These are phyloP conservation scores for Cladochytrium replicatum DNA, from an alignment of 192 early-diverging fungal genomes.

Conservation along the genomic window DNA sequence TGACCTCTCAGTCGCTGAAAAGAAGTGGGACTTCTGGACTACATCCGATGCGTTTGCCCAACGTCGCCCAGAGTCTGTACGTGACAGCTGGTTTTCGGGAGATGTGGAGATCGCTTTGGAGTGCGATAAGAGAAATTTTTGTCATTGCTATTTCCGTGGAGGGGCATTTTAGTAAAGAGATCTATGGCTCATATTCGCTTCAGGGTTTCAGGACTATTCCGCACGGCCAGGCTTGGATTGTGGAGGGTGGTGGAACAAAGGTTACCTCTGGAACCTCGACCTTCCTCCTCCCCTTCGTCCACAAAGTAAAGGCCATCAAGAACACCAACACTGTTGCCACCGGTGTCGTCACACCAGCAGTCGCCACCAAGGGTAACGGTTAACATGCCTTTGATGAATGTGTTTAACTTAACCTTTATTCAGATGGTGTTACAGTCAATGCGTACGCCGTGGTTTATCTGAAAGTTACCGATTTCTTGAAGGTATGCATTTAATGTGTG, in stretches of 20 bases:
- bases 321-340: slow-evolving; percentile 24
- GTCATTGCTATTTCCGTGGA: slow-evolving; percentile 9
- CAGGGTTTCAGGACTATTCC: slow-evolving; percentile 36
- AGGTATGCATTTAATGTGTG: slow-evolving; percentile 18
- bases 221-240: slow-evolving; percentile 38
- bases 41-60: slow-evolving; percentile 38
- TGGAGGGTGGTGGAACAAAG: slow-evolving; percentile 26
- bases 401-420: neutral
- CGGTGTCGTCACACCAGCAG: slow-evolving; percentile 30
- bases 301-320: slow-evolving; percentile 40
- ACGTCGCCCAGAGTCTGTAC: slow-evolving; percentile 16
- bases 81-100: too few relatives aligned
- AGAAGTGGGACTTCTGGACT: slow-evolving; percentile 53
- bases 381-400: neutral
- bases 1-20: slow-evolving; percentile 30
- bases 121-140: slow-evolving; percentile 13
- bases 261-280: slow-evolving; percentile 18
- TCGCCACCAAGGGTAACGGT: slow-evolving; percentile 25
- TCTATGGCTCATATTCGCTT: slow-evolving; percentile 2
- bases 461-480: slow-evolving; percentile 32
- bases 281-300: slow-evolving; percentile 30
- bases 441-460: slow-evolving; percentile 39
- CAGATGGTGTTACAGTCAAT: slow-evolving; percentile 35
- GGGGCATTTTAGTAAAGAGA: neutral
- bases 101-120: slow-evolving; percentile 13